Evolutionary conservation across 257 asterid species (phyloP).

Genomic region (Solanum arcanum): DNA sequence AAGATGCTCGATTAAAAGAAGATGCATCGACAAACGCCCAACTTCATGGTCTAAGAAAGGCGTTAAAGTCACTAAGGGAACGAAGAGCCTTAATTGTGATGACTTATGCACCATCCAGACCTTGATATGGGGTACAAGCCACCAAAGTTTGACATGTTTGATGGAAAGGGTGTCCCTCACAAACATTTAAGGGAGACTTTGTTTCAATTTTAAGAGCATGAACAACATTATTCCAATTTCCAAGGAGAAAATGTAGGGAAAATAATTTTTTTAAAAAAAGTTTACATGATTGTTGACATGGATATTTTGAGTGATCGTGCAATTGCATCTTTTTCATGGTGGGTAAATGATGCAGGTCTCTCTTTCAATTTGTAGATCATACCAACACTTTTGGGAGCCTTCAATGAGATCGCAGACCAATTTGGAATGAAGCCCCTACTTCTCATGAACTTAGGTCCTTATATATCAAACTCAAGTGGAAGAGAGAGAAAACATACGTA

Average conservation of each 20-base stretch:
- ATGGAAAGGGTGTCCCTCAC: neutral
- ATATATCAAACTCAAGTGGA: neutral
- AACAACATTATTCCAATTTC: neutral
- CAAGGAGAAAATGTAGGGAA: neutral
- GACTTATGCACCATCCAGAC: neutral
- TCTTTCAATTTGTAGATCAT: neutral
- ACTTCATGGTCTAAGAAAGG: neutral
- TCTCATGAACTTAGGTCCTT: neutral
- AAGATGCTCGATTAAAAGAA: neutral
- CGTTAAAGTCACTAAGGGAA: neutral
- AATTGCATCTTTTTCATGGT: neutral
- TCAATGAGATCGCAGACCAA: neutral
- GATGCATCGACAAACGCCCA: neutral
- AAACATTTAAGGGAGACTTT: neutral
- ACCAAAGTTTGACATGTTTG: neutral
- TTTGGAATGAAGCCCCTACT: neutral
- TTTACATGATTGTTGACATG: neutral
- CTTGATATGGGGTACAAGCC: neutral
- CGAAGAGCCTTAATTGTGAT: neutral
- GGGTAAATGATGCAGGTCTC: neutral
- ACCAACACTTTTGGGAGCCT: neutral
- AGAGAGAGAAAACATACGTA: neutral
- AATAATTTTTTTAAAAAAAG: neutral
- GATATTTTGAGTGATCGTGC: neutral
- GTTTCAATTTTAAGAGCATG: neutral